Conservation (phyloP, 2,329 filamentous ascomycete species). For the Westerdykella sp. region DNA sequence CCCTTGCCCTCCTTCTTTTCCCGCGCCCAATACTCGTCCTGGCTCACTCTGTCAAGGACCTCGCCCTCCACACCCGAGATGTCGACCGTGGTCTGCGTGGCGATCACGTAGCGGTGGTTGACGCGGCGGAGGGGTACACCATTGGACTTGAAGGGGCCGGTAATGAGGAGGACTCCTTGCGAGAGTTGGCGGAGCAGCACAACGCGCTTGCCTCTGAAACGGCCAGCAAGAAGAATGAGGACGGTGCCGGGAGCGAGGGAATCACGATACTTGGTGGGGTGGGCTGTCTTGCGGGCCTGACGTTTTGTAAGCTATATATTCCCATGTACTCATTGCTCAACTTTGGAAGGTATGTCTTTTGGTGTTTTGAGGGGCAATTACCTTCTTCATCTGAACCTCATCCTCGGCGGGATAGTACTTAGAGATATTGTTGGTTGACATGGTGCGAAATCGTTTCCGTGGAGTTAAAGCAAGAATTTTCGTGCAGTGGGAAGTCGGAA, state of each 20-base stretch:
- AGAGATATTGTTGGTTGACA: conserved; percentile 67
- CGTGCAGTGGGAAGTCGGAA: background rate
- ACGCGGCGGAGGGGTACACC: conserved; percentile 91
- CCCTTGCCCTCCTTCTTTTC: conserved; percentile 96
- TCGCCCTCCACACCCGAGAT: conserved; percentile 69
- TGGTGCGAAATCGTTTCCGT: conserved; percentile 6
- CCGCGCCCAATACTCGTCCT: conserved; percentile 85
- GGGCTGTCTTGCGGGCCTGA: conserved; percentile 90
- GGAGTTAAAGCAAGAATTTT: background rate
- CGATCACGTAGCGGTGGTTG: conserved; percentile 89
- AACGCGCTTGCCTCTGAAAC: conserved; percentile 99
- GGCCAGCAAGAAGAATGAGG: conserved; percentile 96
- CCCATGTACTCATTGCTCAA: background rate
- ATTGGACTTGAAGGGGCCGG: conserved; percentile 99
- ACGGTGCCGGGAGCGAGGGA: conserved; percentile 89
- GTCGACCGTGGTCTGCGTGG: conserved; percentile 77
- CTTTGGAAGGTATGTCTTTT: background rate
- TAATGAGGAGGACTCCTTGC: conserved; percentile 96
- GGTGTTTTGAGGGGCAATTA: conserved; percentile 39
- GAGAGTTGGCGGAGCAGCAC: conserved; percentile 94
- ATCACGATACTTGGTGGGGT: conserved; percentile 78
- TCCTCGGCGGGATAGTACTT: conserved; percentile 99
- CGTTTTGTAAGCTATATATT: background rate
- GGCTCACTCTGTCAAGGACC: conserved; percentile 68
- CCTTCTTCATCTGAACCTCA: conserved; percentile 84